Base-by-base conservation (phyloP, 148 eudicot species). In the Chenopodium quinoa region DNA sequence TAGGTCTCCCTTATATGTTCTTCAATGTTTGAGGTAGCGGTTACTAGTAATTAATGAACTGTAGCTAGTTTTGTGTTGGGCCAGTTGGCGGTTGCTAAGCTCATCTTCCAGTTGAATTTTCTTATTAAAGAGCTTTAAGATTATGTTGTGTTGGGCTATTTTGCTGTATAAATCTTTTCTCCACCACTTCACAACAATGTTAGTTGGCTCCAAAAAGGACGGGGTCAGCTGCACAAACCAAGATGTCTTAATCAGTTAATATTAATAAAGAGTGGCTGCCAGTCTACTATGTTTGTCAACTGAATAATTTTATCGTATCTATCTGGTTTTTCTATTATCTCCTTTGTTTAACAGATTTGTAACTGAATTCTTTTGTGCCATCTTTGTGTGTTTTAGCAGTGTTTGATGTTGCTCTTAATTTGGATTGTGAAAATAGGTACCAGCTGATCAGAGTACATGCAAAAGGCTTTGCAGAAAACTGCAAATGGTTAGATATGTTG, bases 401-500 rank as follows among this genome's bases (percentile, higher is more conserved):
- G 4, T 74, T 50, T 62, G 46, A 44, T 40, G 54, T 22, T 22
- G 47, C n/a, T 78, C 72, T 65, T 46, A 2, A 70, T 9, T 34
- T 75, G 62, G 31, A 62, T 67, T 76, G 52, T 84, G 79, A 37
- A 79, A 68, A 58, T 89, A 96, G 99, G 80, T 96, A 89, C 89
- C 95, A 93, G 88, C 92, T 96, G 67, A 92, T 96, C 54, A 90
- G 99, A 87, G 87, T 91, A 70, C 99, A 92, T 86, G 97, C 98
- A 58, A 90, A 91, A 83, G 94, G 95, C 46, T 88, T 91, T 80
- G 90, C 86, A 29, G 97, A 95, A 82, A 93, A 87, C 83, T 93
- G 99, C 90, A 95, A 93, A 83, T 95, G 97, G 98, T 82, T 96
- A 81, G 93, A 96, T 81, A 93, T 93, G 97, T 91, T 96, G 79